Conservation (phyloP, 805 yeast genomes). For the Metschnikowia kunwiensis region DNA sequence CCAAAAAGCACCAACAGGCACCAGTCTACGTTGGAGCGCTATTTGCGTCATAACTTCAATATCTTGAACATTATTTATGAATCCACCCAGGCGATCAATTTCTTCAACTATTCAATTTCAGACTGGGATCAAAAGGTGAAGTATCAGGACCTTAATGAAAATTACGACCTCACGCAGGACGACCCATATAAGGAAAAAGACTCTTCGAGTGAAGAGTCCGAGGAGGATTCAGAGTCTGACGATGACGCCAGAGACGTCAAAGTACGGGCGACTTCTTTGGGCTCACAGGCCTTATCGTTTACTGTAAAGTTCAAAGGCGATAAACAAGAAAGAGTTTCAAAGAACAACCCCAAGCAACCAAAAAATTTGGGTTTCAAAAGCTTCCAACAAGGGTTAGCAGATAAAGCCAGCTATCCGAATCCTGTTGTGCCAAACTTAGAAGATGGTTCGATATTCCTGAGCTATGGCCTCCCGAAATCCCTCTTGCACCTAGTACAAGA, state of each 20-base stretch:
- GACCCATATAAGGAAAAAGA: slow-evolving; percentile 7
- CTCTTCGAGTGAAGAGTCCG: slow-evolving; percentile 14
- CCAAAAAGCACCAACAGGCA: slow-evolving; percentile 20
- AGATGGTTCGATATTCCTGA: slow-evolving; percentile 33
- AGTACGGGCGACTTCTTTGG: slow-evolving; percentile 15
- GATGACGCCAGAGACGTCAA: slow-evolving; percentile 14
- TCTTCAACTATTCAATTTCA: slow-evolving; percentile 43
- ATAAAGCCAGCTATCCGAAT: background rate
- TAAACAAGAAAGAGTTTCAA: slow-evolving; percentile 3
- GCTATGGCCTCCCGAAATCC: slow-evolving; percentile 48
- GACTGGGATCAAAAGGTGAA: slow-evolving; percentile 34
- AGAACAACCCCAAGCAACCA: slow-evolving; percentile 8
- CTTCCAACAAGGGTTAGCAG: background rate
- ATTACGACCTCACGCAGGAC: slow-evolving; percentile 29
- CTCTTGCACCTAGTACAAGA: slow-evolving; percentile 46
- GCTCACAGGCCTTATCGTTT: slow-evolving; percentile 21
- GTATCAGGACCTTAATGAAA: slow-evolving; percentile 44
- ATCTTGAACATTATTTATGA: slow-evolving; percentile 38
- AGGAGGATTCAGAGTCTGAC: slow-evolving; percentile 17
- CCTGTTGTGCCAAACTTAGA: slow-evolving; percentile 17
- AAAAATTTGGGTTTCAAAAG: slow-evolving; percentile 2
- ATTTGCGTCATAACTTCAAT: slow-evolving; percentile 29
- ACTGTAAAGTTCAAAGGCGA: slow-evolving; percentile 25
- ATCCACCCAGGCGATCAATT: slow-evolving; percentile 49
- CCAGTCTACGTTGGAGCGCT: slow-evolving; percentile 19